Evolutionary conservation across 768 basidiomycete species (phyloP).

Genomic region (Nevesoporus exiguus): DNA sequence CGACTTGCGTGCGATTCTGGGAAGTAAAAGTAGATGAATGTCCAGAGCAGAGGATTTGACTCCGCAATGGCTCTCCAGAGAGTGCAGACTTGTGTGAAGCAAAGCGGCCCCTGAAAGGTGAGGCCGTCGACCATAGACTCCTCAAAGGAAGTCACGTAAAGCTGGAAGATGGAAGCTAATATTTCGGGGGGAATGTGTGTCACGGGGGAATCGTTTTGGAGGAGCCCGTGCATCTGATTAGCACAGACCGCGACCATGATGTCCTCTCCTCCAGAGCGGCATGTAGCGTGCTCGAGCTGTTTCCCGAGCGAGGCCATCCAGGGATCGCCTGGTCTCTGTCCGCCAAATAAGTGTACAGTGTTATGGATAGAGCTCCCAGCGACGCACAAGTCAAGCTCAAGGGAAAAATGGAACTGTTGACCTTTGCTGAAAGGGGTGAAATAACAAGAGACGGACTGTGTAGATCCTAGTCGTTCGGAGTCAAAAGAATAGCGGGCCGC

Average conservation of each 20-base stretch:
- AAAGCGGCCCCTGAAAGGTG: background rate
- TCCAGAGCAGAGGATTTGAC: slow-evolving; percentile 20
- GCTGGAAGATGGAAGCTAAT: slow-evolving; percentile 23
- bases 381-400: too few relatives aligned
- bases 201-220: background rate
- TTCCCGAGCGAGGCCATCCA: too few relatives aligned
- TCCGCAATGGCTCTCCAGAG: background rate
- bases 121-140: background rate
- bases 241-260: background rate
- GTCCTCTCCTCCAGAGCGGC: too few relatives aligned
- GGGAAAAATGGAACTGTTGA: too few relatives aligned
- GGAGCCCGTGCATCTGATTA: background rate
- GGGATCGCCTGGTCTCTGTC: too few relatives aligned
- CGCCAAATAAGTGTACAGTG: too few relatives aligned
- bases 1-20: background rate
- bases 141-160: background rate
- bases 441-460: too few relatives aligned
- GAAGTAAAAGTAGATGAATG: slow-evolving; percentile 17
- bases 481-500: too few relatives aligned
- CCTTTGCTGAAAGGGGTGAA: too few relatives aligned
- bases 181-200: slow-evolving; percentile 32
- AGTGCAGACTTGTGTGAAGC: background rate
- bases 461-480: too few relatives aligned
- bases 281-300: too few relatives aligned
- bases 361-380: too few relatives aligned